phyloP scores from a whole-genome alignment of 139 green algal genomes.

The Chlorella ohadii region DNA sequence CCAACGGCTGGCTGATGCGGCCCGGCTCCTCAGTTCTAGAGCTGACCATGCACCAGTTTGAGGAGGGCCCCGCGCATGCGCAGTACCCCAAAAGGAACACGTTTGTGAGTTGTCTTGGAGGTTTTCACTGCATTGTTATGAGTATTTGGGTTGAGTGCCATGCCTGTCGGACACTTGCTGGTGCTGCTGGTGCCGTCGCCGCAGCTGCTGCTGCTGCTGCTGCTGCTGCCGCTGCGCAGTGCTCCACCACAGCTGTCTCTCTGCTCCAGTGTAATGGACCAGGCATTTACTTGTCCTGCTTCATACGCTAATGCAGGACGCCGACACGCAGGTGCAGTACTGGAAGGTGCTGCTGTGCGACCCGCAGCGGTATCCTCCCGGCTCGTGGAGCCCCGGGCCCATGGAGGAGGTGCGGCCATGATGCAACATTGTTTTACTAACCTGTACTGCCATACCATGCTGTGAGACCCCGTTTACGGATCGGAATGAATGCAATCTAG shows the following conservation, averaged over 20 bases:
- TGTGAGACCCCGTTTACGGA: too few relatives aligned
- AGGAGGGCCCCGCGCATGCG: background rate
- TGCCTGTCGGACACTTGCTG: too few relatives aligned
- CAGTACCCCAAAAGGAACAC: background rate
- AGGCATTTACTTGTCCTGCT: too few relatives aligned
- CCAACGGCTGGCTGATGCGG: conserved; percentile 9
- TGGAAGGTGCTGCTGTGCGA: conserved; percentile 2
- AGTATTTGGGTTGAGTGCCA: background rate
- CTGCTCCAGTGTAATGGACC: too few relatives aligned
- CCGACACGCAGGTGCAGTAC: background rate
- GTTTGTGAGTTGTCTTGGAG: background rate
- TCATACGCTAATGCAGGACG: too few relatives aligned
- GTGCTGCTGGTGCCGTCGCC: background rate
- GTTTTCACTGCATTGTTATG: too few relatives aligned
- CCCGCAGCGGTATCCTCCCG: background rate
- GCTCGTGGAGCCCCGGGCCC: too few relatives aligned
- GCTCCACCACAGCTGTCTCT: too few relatives aligned
- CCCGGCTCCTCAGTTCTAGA: background rate
- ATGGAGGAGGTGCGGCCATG: too few relatives aligned
- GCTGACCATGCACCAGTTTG: background rate
- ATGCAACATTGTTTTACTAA: too few relatives aligned
- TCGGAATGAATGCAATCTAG: too few relatives aligned
- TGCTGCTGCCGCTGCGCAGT: background rate
- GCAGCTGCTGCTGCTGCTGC: background rate
- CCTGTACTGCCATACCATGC: too few relatives aligned